phyloP scores from a whole-genome alignment of 2,329 filamentous ascomycete species.

The Claviceps arundinis region DNA sequence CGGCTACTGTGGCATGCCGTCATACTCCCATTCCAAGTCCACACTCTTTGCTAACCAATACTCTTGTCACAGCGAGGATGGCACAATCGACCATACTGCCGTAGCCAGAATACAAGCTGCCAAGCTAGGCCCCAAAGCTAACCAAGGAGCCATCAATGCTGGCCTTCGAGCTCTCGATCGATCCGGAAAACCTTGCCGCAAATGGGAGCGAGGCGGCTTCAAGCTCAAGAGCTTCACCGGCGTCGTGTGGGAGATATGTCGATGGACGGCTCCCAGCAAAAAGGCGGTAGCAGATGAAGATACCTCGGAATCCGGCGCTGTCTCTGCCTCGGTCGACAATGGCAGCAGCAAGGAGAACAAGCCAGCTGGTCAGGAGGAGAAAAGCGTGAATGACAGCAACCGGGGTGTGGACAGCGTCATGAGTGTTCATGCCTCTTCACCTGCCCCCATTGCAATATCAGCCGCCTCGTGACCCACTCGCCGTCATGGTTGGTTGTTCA shows the following conservation, averaged over 20 bases:
- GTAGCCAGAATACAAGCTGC: constrained; percentile 36
- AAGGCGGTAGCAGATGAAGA: constrained; percentile 31
- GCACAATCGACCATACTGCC: constrained; percentile 44
- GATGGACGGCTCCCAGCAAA: constrained; percentile 67
- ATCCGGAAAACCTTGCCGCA: constrained; percentile 80
- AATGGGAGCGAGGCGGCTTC: constrained; percentile 76
- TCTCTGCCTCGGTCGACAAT: constrained; percentile 33
- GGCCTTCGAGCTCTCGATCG: constrained; percentile 88
- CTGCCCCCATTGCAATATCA: constrained; percentile 33
- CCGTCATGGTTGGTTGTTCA: background rate
- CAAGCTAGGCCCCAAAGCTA: constrained; percentile 90
- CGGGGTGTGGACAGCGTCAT: constrained; percentile 35
- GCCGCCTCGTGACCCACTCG: constrained; percentile 24
- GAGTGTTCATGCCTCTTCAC: constrained; percentile 39
- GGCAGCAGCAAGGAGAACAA: constrained; percentile 52
- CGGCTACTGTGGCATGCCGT: background rate
- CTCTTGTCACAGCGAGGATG: constrained; percentile 40
- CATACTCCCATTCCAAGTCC: constrained; percentile 7
- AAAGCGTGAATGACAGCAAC: constrained; percentile 33
- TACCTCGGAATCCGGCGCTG: constrained; percentile 31
- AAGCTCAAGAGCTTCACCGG: constrained; percentile 88
- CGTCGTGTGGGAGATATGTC: constrained; percentile 63
- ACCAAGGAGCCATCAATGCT: constrained; percentile 94
- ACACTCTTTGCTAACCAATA: constrained; percentile 14
- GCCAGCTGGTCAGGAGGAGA: constrained; percentile 39